phyloP scores from a whole-genome alignment of 352 stramenopile genomes.

The Thraustochytrium sp. region DNA sequence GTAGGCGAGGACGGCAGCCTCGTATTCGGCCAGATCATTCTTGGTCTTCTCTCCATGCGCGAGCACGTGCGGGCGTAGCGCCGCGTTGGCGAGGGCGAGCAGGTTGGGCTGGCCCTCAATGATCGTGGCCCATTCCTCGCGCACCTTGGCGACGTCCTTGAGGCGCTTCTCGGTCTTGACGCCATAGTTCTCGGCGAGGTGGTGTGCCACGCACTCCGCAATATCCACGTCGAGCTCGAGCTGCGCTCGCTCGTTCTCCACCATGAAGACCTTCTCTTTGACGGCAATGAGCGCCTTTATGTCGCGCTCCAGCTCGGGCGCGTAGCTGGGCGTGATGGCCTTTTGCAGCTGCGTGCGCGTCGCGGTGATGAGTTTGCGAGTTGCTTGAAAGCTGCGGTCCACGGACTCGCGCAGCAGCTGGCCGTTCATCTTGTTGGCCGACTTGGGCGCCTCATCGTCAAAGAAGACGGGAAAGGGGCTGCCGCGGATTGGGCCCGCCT shows the following conservation, averaged over 20 bases:
- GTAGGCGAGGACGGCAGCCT: conserved; percentile 75
- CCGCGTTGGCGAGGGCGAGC: conserved; percentile 29
- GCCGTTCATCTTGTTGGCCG: conserved; percentile 50
- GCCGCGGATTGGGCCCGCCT: conserved; percentile 83
- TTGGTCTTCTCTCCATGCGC: conserved; percentile 65
- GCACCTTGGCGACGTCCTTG: conserved; percentile 52
- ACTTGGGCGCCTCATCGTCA: conserved; percentile 50
- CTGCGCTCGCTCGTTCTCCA: conserved; percentile 52
- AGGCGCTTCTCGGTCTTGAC: conserved; percentile 43
- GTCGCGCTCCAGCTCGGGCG: conserved; percentile 48
- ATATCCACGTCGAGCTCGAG: conserved; percentile 58
- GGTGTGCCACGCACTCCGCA: conserved; percentile 45
- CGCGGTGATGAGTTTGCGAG: background rate
- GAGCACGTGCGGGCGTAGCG: conserved; percentile 28
- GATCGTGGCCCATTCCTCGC: conserved; percentile 59
- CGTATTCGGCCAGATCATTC: conserved; percentile 84
- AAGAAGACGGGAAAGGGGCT: conserved; percentile 71
- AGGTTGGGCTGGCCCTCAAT: background rate
- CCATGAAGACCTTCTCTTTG: conserved; percentile 62
- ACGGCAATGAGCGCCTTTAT: conserved; percentile 60
- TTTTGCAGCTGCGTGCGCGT: conserved; percentile 19
- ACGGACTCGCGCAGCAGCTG: conserved; percentile 45
- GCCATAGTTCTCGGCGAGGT: conserved; percentile 57
- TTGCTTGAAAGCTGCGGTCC: background rate
- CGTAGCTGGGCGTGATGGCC: background rate